These are phyloP conservation scores for Pseudogymnoascus verrucosus DNA, from an alignment of 2,329 filamentous ascomycete genomes.

Conservation along the genomic window DNA sequence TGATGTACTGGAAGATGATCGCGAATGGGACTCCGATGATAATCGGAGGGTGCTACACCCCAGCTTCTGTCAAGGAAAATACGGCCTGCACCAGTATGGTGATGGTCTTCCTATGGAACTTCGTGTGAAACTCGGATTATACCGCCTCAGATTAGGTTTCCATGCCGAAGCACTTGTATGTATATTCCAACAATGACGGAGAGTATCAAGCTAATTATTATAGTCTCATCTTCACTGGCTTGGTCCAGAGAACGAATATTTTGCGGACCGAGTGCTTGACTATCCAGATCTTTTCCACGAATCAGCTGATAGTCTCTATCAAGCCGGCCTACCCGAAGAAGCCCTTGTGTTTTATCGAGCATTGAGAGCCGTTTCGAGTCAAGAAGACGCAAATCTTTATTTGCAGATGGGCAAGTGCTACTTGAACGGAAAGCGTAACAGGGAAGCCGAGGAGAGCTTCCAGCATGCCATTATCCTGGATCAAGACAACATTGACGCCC, in stretches of 20 bases:
- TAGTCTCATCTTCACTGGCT: conserved; percentile 63
- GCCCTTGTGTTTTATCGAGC: conserved; percentile 51
- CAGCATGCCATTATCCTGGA: conserved; percentile 67
- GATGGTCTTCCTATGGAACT: conserved; percentile 70
- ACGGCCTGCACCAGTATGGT: conserved; percentile 57
- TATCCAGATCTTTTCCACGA: conserved; percentile 77
- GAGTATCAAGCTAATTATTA: conserved; percentile 14
- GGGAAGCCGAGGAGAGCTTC: conserved; percentile 70
- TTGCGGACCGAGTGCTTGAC: conserved; percentile 46
- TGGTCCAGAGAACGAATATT: conserved; percentile 48
- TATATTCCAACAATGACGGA: not conserved
- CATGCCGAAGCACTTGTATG: conserved; percentile 64
- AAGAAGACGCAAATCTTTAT: conserved; percentile 37
- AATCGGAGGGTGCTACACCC: conserved; percentile 55
- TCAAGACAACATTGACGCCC: conserved; percentile 63
- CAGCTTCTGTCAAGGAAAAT: conserved; percentile 49
- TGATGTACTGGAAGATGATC: conserved; percentile 59
- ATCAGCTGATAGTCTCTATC: conserved; percentile 50
- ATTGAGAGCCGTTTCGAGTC: conserved; percentile 41
- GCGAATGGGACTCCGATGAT: conserved; percentile 79
- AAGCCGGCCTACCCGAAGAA: conserved; percentile 41
- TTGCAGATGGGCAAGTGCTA: conserved; percentile 54
- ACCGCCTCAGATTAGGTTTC: conserved; percentile 64
- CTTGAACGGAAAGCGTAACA: conserved; percentile 51
- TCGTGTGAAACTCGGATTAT: conserved; percentile 74